A percentile compares a stretch with the other conserved stretches of the same genome.
phyloP scores from a whole-genome alignment of 352 stramenopile genomes.

The Globisporangium spinosum region DNA sequence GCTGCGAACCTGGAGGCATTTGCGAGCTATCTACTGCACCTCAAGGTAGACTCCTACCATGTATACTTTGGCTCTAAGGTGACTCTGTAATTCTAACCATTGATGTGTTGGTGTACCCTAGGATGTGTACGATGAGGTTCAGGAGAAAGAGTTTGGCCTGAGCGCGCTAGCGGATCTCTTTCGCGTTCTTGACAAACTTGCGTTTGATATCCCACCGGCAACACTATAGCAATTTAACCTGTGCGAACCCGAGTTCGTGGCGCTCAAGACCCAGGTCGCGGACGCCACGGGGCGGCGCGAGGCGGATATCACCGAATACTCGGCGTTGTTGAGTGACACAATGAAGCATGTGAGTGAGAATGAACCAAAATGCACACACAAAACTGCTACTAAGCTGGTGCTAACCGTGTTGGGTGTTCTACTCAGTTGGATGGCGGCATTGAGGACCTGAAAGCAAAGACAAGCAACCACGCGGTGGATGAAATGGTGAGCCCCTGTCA shows the following conservation, averaged over 20 bases:
- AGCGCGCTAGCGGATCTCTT: constrained; percentile 47
- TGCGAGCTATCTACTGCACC: constrained; percentile 46
- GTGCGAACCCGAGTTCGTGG: constrained; percentile 44
- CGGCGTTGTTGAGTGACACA: constrained; percentile 19
- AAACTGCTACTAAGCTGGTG: background rate
- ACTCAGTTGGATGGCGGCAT: constrained; percentile 13
- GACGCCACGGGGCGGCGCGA: constrained; percentile 29
- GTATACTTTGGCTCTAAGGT: constrained; percentile 13
- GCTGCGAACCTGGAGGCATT: constrained; percentile 33
- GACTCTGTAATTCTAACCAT: background rate
- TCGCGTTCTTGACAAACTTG: constrained; percentile 27
- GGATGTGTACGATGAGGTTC: constrained; percentile 43
- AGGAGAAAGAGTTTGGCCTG: constrained; percentile 49
- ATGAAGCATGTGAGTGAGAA: constrained; percentile 17
- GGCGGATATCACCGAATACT: constrained; percentile 30
- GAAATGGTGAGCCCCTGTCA: constrained; percentile 31
- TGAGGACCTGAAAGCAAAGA: constrained; percentile 25
- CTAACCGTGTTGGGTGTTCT: background rate
- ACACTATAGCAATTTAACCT: constrained; percentile 31
- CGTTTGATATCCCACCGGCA: constrained; percentile 28
- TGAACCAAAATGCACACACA: background rate
- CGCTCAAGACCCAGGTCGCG: constrained; percentile 30
- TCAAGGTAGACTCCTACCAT: constrained; percentile 26
- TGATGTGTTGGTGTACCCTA: constrained; percentile 6
- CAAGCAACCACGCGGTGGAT: constrained; percentile 30